Conservation (phyloP, 768 basidiomycete species). For the Lactifluus pinguis region DNA sequence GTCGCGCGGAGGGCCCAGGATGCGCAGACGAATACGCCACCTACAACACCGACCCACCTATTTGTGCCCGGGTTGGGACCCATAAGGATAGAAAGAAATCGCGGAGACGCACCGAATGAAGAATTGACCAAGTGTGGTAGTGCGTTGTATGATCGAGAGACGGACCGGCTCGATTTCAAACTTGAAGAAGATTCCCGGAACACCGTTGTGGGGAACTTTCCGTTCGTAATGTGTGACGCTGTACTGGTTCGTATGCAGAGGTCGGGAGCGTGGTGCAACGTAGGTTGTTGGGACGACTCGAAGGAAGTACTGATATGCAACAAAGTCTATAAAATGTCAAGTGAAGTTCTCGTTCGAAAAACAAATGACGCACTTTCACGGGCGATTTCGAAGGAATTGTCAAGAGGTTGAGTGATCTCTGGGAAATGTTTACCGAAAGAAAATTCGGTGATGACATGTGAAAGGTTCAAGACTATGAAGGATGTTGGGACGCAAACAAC, state of each 20-base stretch:
- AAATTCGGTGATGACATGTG: slow-evolving; percentile 93
- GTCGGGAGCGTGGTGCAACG: slow-evolving; percentile 56
- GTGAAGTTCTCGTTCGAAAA: slow-evolving; percentile 6
- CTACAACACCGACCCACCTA: slow-evolving; percentile 84
- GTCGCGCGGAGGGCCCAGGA: slow-evolving; percentile 39
- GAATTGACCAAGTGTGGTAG: slow-evolving; percentile 75
- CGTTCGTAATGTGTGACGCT: slow-evolving; percentile 90
- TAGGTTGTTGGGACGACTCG: slow-evolving; percentile 96
- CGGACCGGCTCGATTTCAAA: slow-evolving; percentile 90
- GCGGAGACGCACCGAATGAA: slow-evolving; percentile 47
- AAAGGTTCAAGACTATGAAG: slow-evolving; percentile 82
- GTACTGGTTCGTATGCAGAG: slow-evolving; percentile 77
- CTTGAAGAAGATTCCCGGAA: slow-evolving; percentile 97
- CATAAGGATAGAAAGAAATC: neutral
- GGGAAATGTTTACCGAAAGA: slow-evolving; percentile 97
- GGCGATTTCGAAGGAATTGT: slow-evolving; percentile 76
- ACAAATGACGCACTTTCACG: slow-evolving; percentile 45
- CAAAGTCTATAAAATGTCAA: slow-evolving; percentile 47
- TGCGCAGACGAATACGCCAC: slow-evolving; percentile 75
- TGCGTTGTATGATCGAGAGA: slow-evolving; percentile 81
- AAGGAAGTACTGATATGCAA: slow-evolving; percentile 91
- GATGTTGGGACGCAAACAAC: neutral
- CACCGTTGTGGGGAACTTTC: slow-evolving; percentile 65
- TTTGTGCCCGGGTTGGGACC: neutral
- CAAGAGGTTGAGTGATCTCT: slow-evolving; percentile 88